Conservation (phyloP, 1,284 basidiomycete species). For the Bjerkandera adusta region DNA sequence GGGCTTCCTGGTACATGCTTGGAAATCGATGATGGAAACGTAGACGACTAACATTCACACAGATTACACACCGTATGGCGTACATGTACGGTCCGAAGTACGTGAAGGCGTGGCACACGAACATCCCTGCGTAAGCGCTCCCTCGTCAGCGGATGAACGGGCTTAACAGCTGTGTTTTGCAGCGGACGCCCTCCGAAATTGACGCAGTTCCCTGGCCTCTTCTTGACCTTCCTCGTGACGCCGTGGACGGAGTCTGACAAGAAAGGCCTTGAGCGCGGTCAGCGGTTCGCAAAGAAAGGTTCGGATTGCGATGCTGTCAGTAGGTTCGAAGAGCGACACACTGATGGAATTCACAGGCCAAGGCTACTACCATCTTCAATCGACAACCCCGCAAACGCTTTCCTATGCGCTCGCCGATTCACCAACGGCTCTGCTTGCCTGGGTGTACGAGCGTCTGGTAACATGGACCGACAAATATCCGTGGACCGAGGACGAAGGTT, state of each 20-base stretch:
- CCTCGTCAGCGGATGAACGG: too few relatives aligned
- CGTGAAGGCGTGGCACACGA: slow-evolving; percentile 37
- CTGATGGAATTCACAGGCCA: not conserved
- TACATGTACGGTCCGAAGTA: slow-evolving; percentile 29
- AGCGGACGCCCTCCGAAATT: slow-evolving; percentile 23
- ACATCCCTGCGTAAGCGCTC: slow-evolving; percentile 29
- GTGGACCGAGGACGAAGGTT: slow-evolving; percentile 8
- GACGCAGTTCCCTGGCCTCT: slow-evolving; percentile 25
- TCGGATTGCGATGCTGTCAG: not conserved
- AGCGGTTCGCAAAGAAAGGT: slow-evolving; percentile 24
- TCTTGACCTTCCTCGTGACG: slow-evolving; percentile 23
- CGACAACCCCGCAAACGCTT: slow-evolving; percentile 4
- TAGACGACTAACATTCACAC: not conserved
- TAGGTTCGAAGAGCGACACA: not conserved
- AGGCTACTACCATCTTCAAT: not conserved
- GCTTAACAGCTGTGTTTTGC: not conserved
- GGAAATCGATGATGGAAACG: not conserved
- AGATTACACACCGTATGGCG: slow-evolving; percentile 33
- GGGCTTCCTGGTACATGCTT: slow-evolving; percentile 34
- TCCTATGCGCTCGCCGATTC: slow-evolving; percentile 2
- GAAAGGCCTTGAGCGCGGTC: slow-evolving; percentile 19
- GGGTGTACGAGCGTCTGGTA: slow-evolving; percentile 5
- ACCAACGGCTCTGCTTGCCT: slow-evolving; percentile 1
- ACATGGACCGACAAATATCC: slow-evolving; percentile 6
- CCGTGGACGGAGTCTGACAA: slow-evolving; percentile 25